Evolutionary conservation across 148 eudicot genomes (phyloP), one percentile per base, ranked within the genome.

Genomic region (Cornus florida): DNA sequence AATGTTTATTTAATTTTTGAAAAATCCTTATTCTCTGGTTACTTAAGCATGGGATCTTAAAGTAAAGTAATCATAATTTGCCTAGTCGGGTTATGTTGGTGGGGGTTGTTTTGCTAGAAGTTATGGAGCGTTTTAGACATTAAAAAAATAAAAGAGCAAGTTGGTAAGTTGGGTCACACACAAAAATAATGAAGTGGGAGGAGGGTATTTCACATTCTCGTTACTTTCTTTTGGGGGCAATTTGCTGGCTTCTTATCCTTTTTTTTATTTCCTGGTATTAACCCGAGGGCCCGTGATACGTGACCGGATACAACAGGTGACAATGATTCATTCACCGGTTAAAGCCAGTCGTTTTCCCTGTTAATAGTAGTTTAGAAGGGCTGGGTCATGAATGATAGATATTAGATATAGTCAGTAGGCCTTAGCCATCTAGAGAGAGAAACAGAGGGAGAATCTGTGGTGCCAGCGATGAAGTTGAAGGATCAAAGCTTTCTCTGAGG

Each of bases 401-500:
- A 39, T 39, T 50, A 50, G 57, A 50, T 53, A 53, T 53, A 53
- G 66, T 20, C 66, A 5, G 66, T 62, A 62, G 20, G 66, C 7
- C 66, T 5, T 62, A 62, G 66, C 5, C 66, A 20, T 62, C 66
- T 62, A 59, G 84, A 84, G 86, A 82, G 87, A 79, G 38, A 35
- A 4, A 35, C 82, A 84, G 86, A 82, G 87, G 72, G 73, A 62
- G 66, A 62, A 62, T 62, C 3, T 62, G 10, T 4, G 66, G 22
- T 67, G 70, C 70, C 70, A 67, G 70, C 70, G 33, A 67, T 67
- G 70, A 24, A 67, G 70, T 67, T 67, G 70, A 24, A 67, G 14
- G 12, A 67, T 28, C 35, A 28, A 67, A 67, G 70, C 70, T 85
- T 88, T 85, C 79, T 81, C 77, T 78, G 80, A 79, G 38, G 83